Evolutionary conservation across 2,329 filamentous ascomycete genomes (phyloP).

Genomic region (Sarocladium kiliense): DNA sequence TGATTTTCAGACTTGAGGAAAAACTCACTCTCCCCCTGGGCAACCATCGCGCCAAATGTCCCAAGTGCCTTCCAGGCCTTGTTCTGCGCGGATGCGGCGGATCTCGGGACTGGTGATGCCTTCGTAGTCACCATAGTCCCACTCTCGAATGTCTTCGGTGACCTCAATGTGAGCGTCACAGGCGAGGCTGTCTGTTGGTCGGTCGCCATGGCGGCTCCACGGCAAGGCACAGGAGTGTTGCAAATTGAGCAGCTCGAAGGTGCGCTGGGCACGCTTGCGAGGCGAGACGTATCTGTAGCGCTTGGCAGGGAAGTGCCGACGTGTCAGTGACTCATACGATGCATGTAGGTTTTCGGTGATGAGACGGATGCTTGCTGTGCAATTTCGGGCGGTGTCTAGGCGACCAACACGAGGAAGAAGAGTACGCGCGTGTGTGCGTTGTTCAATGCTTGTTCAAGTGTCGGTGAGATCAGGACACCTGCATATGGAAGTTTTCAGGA

Average conservation of each 20-base stretch:
- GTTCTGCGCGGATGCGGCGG: slow-evolving; percentile 46
- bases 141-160: slow-evolving; percentile 71
- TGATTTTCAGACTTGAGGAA: not conserved
- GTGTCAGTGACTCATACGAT: not conserved
- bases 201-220: slow-evolving; percentile 53
- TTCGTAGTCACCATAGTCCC: slow-evolving; percentile 87
- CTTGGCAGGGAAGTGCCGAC: not conserved
- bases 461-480: not conserved
- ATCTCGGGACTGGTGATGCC: slow-evolving; percentile 72
- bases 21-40: slow-evolving; percentile 72
- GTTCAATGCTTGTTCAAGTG: not conserved
- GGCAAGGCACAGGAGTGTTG: slow-evolving; percentile 51
- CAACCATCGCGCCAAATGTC: slow-evolving; percentile 91
- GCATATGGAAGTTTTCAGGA: not conserved
- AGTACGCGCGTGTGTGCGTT: not conserved
- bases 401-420: not conserved
- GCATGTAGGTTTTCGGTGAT: not conserved
- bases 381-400: not conserved
- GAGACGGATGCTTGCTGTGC: not conserved
- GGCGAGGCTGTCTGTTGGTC: slow-evolving; percentile 27
- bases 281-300: slow-evolving; percentile 72
- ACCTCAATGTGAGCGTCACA: slow-evolving; percentile 60
- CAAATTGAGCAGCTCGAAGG: slow-evolving; percentile 81
- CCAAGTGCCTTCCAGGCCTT: slow-evolving; percentile 59
- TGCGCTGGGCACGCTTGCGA: slow-evolving; percentile 75